These are phyloP conservation scores for Onygenales sp. DNA, from an alignment of 2,329 filamentous ascomycete genomes.

Conservation along the genomic window DNA sequence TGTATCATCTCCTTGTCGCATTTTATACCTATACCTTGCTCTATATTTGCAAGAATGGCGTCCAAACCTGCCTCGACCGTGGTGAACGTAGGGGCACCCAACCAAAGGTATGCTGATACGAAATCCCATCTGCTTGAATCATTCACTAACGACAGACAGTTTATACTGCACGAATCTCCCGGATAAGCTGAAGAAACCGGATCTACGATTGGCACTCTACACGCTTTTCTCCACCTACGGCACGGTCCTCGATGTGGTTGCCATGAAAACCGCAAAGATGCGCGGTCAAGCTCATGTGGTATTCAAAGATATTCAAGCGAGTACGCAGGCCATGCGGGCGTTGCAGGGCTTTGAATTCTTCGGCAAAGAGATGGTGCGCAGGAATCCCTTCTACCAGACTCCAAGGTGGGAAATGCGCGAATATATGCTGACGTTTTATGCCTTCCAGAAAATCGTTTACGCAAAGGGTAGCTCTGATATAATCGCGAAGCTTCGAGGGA, in stretches of 20 bases:
- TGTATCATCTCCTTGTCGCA: not conserved
- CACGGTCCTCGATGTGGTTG: slow-evolving; percentile 81
- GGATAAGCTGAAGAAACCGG: slow-evolving; percentile 79
- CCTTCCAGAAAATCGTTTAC: slow-evolving; percentile 71
- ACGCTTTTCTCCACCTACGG: slow-evolving; percentile 92
- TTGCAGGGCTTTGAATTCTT: slow-evolving; percentile 80
- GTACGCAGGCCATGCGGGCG: slow-evolving; percentile 85
- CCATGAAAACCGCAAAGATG: slow-evolving; percentile 84
- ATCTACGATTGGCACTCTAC: slow-evolving; percentile 80
- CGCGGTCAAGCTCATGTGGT: slow-evolving; percentile 91
- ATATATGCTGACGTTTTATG: slow-evolving; percentile 1
- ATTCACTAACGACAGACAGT: slow-evolving; percentile 38
- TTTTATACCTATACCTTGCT: not conserved
- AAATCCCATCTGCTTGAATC: slow-evolving; percentile 1
- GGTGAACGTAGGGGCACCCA: slow-evolving; percentile 50
- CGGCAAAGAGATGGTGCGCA: slow-evolving; percentile 69
- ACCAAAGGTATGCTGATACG: slow-evolving; percentile 57
- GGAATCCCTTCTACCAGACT: not conserved
- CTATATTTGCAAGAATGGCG: slow-evolving; percentile 20
- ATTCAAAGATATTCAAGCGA: slow-evolving; percentile 81
- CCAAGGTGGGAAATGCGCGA: not conserved
- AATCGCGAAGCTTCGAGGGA: slow-evolving; percentile 84
- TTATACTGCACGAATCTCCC: slow-evolving; percentile 86
- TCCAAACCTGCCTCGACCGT: slow-evolving; percentile 24
- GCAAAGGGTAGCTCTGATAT: slow-evolving; percentile 82